These are phyloP conservation scores for Ganoderma meredithae DNA, from an alignment of 1,284 basidiomycete species.

Conservation along the genomic window DNA sequence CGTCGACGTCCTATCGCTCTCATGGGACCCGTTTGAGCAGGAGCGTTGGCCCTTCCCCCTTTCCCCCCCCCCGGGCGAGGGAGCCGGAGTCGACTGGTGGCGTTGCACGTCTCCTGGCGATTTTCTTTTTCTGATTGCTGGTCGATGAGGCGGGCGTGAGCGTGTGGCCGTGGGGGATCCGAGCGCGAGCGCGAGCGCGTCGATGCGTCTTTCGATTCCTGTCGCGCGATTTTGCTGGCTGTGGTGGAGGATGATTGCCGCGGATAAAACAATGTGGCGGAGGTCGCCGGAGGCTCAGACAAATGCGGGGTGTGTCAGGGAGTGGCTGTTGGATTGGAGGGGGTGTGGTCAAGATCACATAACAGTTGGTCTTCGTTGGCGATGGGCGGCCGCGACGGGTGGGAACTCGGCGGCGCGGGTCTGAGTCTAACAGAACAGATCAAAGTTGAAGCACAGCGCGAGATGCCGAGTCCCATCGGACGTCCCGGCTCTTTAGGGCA, in stretches of 20 bases:
- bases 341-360: conserved; percentile 10
- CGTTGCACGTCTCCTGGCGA: conserved; percentile 23
- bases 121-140: conserved; percentile 28
- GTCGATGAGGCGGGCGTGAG: background rate
- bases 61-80: too few relatives aligned
- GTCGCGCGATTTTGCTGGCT: background rate
- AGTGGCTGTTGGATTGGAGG: conserved; percentile 4
- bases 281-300: background rate
- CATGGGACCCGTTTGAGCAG: conserved; percentile 13
- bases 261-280: background rate
- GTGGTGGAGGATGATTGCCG: background rate
- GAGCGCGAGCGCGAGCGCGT: conserved; percentile 10
- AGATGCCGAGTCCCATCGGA: conserved; percentile 31
- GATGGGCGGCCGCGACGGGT: background rate
- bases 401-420: conserved; percentile 8
- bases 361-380: background rate
- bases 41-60: conserved; percentile 6
- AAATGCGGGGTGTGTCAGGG: conserved; percentile 2
- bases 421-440: background rate
- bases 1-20: conserved; percentile 11
- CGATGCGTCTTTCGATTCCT: background rate
- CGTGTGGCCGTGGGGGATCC: conserved; percentile 6
- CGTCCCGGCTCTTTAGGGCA: conserved; percentile 19
- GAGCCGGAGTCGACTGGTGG: conserved; percentile 33
- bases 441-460: conserved; percentile 28